Conservation (phyloP, 73 alveolate species). For the Paramecium caudatum region DNA sequence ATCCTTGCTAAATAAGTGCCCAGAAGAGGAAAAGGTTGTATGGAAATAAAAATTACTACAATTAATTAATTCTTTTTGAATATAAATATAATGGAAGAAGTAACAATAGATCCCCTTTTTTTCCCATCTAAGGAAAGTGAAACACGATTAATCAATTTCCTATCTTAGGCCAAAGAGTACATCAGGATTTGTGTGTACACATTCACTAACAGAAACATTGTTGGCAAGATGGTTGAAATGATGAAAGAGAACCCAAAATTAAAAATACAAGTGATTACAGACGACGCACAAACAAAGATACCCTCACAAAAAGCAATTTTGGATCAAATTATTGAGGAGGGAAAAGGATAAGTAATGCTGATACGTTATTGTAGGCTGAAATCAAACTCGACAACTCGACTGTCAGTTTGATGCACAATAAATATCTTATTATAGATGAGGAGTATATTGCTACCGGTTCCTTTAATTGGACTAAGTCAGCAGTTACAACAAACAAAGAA, state of each 20-base stretch:
- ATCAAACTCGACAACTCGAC: conserved; percentile 92
- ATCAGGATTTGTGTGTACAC: conserved; percentile 96
- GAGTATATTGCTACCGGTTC: conserved; percentile 96
- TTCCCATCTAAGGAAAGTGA: conserved; percentile 87
- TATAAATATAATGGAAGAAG: background rate
- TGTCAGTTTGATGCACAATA: conserved; percentile 97
- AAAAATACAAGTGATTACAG: conserved; percentile 93
- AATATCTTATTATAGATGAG: conserved; percentile 95
- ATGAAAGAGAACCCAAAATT: conserved; percentile 84
- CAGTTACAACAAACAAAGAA: conserved; percentile 78
- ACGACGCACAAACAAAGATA: conserved; percentile 87
- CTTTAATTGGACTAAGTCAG: conserved; percentile 84
- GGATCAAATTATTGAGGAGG: conserved; percentile 78
- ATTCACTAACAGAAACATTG: conserved; percentile 91
- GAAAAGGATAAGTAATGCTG: conserved; percentile 86
- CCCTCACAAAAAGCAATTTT: conserved; percentile 41
- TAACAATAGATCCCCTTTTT: conserved; percentile 77
- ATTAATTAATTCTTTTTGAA: conserved; percentile 38
- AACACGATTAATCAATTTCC: conserved; percentile 77
- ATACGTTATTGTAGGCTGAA: conserved; percentile 90
- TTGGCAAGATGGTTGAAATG: conserved; percentile 90
- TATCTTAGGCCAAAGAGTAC: conserved; percentile 81
- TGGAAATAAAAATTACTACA: conserved; percentile 45
- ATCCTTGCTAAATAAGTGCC: background rate
- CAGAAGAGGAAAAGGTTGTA: background rate